These are phyloP conservation scores for Pichia membranifaciens DNA, from an alignment of 805 yeast species.

Conservation along the genomic window DNA sequence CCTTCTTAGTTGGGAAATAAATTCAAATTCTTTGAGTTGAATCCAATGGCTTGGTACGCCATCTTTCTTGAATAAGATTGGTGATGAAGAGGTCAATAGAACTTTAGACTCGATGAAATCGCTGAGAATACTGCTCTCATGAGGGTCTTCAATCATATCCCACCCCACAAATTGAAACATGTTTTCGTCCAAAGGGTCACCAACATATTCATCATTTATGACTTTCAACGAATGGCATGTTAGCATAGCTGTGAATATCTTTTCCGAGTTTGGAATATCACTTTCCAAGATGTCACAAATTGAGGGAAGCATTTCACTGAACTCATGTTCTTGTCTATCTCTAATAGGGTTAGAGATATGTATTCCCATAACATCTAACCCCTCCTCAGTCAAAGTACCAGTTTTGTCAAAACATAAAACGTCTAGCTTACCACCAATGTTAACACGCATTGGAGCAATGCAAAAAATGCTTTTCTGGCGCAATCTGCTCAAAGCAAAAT, in stretches of 20 bases:
- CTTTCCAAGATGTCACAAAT: constrained; percentile 16
- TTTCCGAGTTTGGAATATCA: constrained; percentile 5
- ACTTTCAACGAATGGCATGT: constrained; percentile 83
- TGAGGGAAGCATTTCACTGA: constrained; percentile 20
- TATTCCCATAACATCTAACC: constrained; percentile 72
- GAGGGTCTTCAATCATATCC: constrained; percentile 64
- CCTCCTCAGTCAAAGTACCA: constrained; percentile 96
- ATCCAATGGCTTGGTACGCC: constrained; percentile 25
- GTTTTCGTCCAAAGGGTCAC: constrained; percentile 90
- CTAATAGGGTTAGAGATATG: constrained; percentile 32
- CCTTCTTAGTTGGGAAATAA: constrained; percentile 75
- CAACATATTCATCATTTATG: constrained; percentile 75
- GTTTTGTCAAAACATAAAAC: constrained; percentile 93
- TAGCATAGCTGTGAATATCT: constrained; percentile 44
- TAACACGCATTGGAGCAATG: constrained; percentile 89
- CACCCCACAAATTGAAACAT: constrained; percentile 90
- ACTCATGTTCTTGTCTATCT: constrained; percentile 26
- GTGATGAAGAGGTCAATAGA: constrained; percentile 37
- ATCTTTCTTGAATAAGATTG: constrained; percentile 40
- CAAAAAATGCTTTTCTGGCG: constrained; percentile 70
- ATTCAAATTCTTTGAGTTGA: constrained; percentile 61
- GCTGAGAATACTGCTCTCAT: constrained; percentile 25
- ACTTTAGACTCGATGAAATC: constrained; percentile 24
- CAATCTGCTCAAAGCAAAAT: constrained; percentile 78
- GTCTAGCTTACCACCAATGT: constrained; percentile 93